A percentile compares a stretch with the other conserved stretches of the same genome.
Evolutionary conservation across 768 basidiomycete species (phyloP).

Genomic region (Brasilioporus rufonigricans): DNA sequence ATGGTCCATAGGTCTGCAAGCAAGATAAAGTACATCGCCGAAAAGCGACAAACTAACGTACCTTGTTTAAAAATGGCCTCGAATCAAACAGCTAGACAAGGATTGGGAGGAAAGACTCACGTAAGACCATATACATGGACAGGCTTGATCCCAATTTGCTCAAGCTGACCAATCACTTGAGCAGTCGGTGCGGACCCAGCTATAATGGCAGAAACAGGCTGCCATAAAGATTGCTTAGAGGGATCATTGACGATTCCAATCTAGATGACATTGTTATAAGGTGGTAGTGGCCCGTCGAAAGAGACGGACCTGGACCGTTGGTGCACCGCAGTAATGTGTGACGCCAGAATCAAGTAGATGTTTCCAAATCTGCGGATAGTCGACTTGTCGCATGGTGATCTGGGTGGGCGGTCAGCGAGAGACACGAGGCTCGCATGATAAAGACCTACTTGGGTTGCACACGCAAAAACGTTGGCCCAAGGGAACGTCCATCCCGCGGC

Average conservation of each 20-base stretch:
- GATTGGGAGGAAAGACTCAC: conserved; percentile 30
- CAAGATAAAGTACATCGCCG: not conserved
- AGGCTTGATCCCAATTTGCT: conserved; percentile 70
- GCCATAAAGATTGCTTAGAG: conserved; percentile 49
- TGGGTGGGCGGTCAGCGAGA: conserved; percentile 24
- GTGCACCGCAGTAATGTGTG: conserved; percentile 87
- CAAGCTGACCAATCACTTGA: conserved; percentile 71
- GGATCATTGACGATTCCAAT: conserved; percentile 77
- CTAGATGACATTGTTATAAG: conserved; percentile 34
- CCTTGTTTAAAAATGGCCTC: conserved; percentile 17
- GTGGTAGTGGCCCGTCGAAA: not conserved
- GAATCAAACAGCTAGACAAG: not conserved
- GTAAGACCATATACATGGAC: conserved; percentile 91
- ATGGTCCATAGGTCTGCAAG: conserved; percentile 76
- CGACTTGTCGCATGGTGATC: conserved; percentile 73
- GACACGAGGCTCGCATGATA: not conserved
- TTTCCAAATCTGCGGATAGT: conserved; percentile 74
- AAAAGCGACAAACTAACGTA: conserved; percentile 33
- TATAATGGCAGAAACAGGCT: conserved; percentile 60
- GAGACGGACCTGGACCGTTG: conserved; percentile 73
- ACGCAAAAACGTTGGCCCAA: conserved; percentile 73
- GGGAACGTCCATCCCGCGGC: conserved; percentile 90
- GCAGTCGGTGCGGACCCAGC: conserved; percentile 87
- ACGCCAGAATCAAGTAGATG: conserved; percentile 70
- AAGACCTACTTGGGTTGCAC: conserved; percentile 63